Percentiles rank a stretch among this genome's conserved stretches.
These are phyloP conservation scores for Aspergillus pseudoviridinutans DNA, from an alignment of 2,329 filamentous ascomycete species.

Conservation along the genomic window DNA sequence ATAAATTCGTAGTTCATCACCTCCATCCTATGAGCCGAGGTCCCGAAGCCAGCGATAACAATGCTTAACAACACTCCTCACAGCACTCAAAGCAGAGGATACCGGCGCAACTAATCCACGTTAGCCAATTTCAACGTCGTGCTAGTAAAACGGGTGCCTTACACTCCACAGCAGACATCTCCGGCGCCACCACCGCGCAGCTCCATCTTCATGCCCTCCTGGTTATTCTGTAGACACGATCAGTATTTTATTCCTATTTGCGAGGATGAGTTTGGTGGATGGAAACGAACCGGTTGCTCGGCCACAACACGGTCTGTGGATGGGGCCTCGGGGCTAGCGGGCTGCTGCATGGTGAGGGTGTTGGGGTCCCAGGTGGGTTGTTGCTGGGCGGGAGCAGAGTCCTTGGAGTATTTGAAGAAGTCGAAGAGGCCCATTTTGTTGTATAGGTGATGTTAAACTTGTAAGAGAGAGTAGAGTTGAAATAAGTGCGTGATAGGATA, in stretches of 20 bases:
- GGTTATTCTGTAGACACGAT: conserved; percentile 4
- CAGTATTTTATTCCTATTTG: neutral
- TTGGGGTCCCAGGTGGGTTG: conserved; percentile 22
- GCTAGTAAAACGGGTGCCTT: conserved; percentile 4
- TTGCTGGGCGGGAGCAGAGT: conserved; percentile 9
- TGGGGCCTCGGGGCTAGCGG: conserved; percentile 19
- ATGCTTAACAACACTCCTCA: conserved; percentile 24
- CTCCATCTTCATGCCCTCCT: conserved; percentile 20
- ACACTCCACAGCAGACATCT: conserved; percentile 29
- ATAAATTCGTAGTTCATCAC: neutral
- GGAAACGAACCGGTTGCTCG: conserved; percentile 20
- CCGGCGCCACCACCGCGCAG: conserved; percentile 27
- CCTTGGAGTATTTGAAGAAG: conserved; percentile 24
- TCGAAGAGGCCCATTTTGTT: conserved; percentile 20
- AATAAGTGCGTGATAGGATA: too few species aligned
- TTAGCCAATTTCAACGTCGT: neutral
- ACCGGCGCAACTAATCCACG: conserved; percentile 20
- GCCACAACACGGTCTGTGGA: conserved; percentile 16
- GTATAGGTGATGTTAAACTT: neutral
- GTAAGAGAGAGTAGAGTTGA: neutral
- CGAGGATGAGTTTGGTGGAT: neutral
- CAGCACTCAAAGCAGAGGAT: conserved; percentile 24
- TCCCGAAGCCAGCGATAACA: neutral
- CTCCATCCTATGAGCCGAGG: neutral
- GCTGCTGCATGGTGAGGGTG: conserved; percentile 27